Conservation (phyloP, 2,329 filamentous ascomycete genomes). For the Talaromyces sp. region DNA sequence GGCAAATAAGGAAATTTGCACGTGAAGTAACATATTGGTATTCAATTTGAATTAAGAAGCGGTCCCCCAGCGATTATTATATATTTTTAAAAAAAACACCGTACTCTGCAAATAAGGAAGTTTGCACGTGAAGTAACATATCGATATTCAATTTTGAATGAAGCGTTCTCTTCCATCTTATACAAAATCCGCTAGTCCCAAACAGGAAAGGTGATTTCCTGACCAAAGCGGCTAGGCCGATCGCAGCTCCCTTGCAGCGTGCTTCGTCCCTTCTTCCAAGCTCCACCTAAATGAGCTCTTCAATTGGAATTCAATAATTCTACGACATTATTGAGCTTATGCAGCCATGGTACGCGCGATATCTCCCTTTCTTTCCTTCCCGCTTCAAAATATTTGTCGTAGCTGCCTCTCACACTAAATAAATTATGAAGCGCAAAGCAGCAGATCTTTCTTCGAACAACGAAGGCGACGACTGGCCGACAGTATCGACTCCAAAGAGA, state of each 20-base stretch:
- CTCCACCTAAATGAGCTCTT: not conserved
- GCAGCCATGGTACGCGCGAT: slow-evolving; percentile 12
- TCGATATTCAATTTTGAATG: no score
- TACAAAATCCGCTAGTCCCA: not conserved
- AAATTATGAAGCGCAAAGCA: slow-evolving; percentile 40
- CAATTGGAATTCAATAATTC: not conserved
- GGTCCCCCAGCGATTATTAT: no score
- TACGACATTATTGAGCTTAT: not conserved
- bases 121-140: no score
- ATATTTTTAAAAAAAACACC: no score
- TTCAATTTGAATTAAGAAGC: no score
- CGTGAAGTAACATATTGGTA: no score
- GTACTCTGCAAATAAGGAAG: no score
- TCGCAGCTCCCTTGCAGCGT: slow-evolving; percentile 10
- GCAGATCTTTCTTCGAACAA: slow-evolving; percentile 24
- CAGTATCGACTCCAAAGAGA: slow-evolving; percentile 37
- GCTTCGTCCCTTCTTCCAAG: not conserved
- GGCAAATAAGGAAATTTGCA: no score
- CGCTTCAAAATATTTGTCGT: not conserved
- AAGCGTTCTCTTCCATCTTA: no score
- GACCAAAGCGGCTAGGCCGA: not conserved
- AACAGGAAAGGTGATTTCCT: not conserved
- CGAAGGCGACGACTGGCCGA: slow-evolving; percentile 27
- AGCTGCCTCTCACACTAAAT: slow-evolving; percentile 12
- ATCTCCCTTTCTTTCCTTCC: not conserved